Base-by-base conservation (phyloP, 2,329 filamentous ascomycete genomes). In the Pseudogymnoascus sp. region DNA sequence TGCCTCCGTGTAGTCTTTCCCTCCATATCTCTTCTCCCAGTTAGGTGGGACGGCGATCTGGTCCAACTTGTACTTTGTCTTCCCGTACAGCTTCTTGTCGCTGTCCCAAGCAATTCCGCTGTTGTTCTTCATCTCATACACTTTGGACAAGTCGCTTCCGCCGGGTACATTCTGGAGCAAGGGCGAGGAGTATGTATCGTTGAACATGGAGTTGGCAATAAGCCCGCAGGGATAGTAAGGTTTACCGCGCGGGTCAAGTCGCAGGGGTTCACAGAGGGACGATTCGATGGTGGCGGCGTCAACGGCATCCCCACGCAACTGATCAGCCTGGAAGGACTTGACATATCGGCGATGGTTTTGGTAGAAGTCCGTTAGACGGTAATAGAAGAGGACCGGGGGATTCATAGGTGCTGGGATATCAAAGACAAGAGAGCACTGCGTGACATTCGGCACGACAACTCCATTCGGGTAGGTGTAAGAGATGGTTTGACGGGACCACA, bases 301-400 rank as follows among this genome's bases (percentile, higher is more conserved):
- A 16, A 89, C 81, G 9, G 79, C 80, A 5, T 85, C 78, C 50
- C 92, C 94, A 66, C 87, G 89, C 60, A 99, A 79, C 74, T 99
- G 94, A 59, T 89, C 80, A 62, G 87, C 81, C 70, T 92, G 88
- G 69, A 96, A 88, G 1, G 90, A 96, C 71, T 91, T 89, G 63
- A 97, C 94, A 68, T 99, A 99, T 74, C 93, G 87, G 66, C 94
- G 88, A 73, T 99, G 94, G 73, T 99, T 99, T 75, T 99, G 94
- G 78, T 97, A 97, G 77, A 99, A 99, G 76, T 97, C 96, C 62
- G 91, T 93, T 65, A 99, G 85, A 67, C 89, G 88, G 75, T 99
- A 99, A 78, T 97, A 99, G 74, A 97, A 85, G 64, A 93, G 83
- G 9, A 99, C 89, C 0, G 93, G 91, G 1, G 91, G 84, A 2